Percentiles rank a stretch among this genome's conserved stretches.
These are phyloP conservation scores for Groenewaldozyma tartarivorans DNA, from an alignment of 805 yeast species.

Conservation along the genomic window DNA sequence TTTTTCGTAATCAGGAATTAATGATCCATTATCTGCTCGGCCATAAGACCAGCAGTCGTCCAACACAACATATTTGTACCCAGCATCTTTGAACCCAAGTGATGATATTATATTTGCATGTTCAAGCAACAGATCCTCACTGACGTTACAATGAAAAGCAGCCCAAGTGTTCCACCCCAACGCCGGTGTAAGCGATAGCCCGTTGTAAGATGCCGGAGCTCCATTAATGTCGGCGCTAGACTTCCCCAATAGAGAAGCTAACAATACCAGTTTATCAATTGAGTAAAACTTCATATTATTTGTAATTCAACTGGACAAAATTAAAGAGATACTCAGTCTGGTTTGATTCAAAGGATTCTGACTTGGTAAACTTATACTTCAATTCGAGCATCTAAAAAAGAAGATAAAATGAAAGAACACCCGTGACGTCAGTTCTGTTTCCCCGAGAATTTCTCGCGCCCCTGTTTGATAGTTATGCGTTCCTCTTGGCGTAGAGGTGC, in stretches of 20 bases:
- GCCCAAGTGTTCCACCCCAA: conserved; percentile 28
- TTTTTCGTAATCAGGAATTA: conserved; percentile 18
- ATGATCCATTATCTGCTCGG: conserved; percentile 15
- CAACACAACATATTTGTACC: conserved; percentile 25
- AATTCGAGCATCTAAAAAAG: not conserved
- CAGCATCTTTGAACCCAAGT: conserved; percentile 21
- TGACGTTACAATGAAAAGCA: conserved; percentile 24
- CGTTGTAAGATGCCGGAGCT: conserved; percentile 7
- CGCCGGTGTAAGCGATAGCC: conserved; percentile 17
- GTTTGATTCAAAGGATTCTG: too few species aligned
- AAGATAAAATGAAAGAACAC: not conserved
- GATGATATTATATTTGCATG: conserved; percentile 20
- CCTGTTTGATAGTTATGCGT: too few species aligned
- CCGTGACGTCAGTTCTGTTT: not conserved
- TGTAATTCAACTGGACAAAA: too few species aligned
- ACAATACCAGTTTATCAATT: not conserved
- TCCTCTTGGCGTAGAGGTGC: too few species aligned
- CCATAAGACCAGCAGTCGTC: conserved; percentile 26
- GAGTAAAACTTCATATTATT: not conserved
- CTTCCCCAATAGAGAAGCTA: conserved; percentile 2
- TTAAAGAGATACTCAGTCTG: too few species aligned
- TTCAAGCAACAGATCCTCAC: conserved; percentile 18
- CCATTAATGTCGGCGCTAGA: conserved; percentile 7
- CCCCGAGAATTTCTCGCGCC: not conserved
- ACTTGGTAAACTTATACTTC: not conserved